Base-by-base conservation (phyloP, 805 yeast species). In the Cyberlindnera mississippiensis region DNA sequence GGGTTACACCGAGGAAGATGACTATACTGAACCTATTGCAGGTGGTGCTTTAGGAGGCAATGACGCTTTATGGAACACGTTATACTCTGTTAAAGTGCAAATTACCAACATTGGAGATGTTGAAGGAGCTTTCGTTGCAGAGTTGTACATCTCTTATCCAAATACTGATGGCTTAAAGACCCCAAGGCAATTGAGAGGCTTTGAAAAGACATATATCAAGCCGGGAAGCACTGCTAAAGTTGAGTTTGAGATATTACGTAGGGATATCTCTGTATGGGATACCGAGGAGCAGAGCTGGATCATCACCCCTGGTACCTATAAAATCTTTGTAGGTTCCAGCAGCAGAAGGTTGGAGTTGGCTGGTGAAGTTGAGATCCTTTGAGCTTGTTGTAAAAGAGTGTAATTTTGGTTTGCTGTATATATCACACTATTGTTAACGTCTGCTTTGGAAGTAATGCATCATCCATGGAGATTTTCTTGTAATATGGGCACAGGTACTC, bases 251-350 rank as follows among this genome's bases (percentile, higher is more conserved):
- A 59, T 79, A 15, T 57, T 67, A 43, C 69, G 75, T 53, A 66
- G 80, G 42, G 84, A 79, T 56, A 60, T 78, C 46, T 67, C 78
- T 41, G 63, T 72, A 18, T 78, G 82, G 82, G 82, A 77, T 51
- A 64, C 74, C 0, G 66, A 56, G 16, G 65, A 70, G 13, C 80
- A 76, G 54, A 74, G 76, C 48, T 78, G 85, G 84, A 61, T 75
- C 17, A 71, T 78, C 30, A 76, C 70, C 49, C 71, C 75, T 9
- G 85, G 84, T 2, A 64, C 68, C 4, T 79, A 76, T 59, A 69
- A 67, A 44, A 60, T 78, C 9, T 76, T 68, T 46, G 66, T 77
- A 30, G 74, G 81, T 0, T 66, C 75, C 16, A 69, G 76, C 26
- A 69, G 76, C 51, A 58, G 75, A 45, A 68, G 66, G 42, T 57